Conservation (phyloP, 768 basidiomycete species). For the Steccherinum ochraceum region DNA sequence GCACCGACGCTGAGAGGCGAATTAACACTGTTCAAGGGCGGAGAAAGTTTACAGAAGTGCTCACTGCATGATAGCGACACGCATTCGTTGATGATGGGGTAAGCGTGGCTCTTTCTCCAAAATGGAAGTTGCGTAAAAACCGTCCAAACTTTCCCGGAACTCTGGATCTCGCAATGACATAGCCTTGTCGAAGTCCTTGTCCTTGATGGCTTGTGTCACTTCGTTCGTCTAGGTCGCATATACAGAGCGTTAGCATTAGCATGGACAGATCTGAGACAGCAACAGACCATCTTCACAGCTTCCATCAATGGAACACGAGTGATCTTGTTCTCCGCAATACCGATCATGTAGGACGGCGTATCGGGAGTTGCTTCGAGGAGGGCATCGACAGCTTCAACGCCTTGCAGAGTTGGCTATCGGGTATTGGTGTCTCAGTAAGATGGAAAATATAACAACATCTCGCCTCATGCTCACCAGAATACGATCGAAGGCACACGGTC, state of each 20-base stretch:
- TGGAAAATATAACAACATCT: too few species aligned
- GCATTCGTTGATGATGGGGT: constrained; percentile 55
- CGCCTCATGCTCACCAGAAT: constrained; percentile 56
- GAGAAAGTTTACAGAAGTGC: constrained; percentile 22
- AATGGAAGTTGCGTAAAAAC: constrained; percentile 73
- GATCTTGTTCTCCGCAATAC: constrained; percentile 92
- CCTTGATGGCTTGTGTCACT: constrained; percentile 75
- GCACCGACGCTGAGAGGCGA: constrained; percentile 75
- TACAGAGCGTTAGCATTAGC: background rate
- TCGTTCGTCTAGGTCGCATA: constrained; percentile 61
- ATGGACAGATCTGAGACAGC: constrained; percentile 3
- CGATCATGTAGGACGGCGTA: constrained; percentile 97
- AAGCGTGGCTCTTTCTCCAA: constrained; percentile 34
- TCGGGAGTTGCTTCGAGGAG: constrained; percentile 80
- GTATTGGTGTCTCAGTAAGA: too few species aligned
- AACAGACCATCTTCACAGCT: constrained; percentile 76
- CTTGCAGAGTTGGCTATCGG: constrained; percentile 88
- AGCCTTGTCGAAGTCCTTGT: constrained; percentile 80
- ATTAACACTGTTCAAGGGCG: constrained; percentile 7
- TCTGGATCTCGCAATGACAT: constrained; percentile 89
- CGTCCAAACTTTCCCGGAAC: constrained; percentile 79
- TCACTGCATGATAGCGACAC: constrained; percentile 81
- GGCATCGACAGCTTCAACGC: constrained; percentile 86
- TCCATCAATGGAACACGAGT: constrained; percentile 87
- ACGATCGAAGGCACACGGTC: constrained; percentile 89